Conservation (phyloP, 2,329 filamentous ascomycete species). For the Aspergillus sp. region DNA sequence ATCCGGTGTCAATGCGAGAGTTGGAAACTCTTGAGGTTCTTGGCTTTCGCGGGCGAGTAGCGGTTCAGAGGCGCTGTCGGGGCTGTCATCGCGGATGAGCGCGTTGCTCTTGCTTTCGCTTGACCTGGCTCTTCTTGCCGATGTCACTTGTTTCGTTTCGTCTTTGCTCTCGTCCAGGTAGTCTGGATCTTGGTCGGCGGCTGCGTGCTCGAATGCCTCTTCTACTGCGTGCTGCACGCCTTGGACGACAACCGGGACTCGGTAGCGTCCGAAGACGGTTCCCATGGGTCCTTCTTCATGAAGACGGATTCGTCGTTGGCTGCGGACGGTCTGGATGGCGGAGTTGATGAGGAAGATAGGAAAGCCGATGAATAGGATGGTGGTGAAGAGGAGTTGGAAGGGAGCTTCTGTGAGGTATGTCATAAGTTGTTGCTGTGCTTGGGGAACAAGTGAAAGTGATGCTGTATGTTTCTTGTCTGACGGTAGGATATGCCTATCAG, state of each 20-base stretch:
- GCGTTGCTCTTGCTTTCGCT: neutral
- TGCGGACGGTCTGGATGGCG: constrained; percentile 73
- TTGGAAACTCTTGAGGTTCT: constrained; percentile 54
- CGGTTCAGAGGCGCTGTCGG: neutral
- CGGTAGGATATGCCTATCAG: constrained; percentile 34
- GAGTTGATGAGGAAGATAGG: constrained; percentile 74
- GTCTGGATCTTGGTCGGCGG: constrained; percentile 67
- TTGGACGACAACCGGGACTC: constrained; percentile 73
- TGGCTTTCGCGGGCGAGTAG: neutral
- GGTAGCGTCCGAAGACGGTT: constrained; percentile 69
- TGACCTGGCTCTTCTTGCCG: neutral
- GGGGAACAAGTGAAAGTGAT: constrained; percentile 29
- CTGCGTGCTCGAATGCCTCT: constrained; percentile 72
- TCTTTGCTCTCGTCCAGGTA: constrained; percentile 58
- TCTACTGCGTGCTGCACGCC: constrained; percentile 76
- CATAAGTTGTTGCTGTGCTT: constrained; percentile 36
- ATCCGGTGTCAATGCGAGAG: constrained; percentile 72
- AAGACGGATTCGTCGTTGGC: constrained; percentile 70
- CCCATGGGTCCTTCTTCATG: constrained; percentile 73
- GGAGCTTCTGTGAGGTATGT: constrained; percentile 59
- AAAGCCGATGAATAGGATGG: constrained; percentile 75
- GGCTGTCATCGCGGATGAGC: neutral
- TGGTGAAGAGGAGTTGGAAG: constrained; percentile 62
- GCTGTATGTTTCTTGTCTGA: constrained; percentile 22
- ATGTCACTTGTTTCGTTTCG: constrained; percentile 3